These are phyloP conservation scores for Rhodocollybia butyracea DNA, from an alignment of 768 basidiomycete species.

Conservation along the genomic window DNA sequence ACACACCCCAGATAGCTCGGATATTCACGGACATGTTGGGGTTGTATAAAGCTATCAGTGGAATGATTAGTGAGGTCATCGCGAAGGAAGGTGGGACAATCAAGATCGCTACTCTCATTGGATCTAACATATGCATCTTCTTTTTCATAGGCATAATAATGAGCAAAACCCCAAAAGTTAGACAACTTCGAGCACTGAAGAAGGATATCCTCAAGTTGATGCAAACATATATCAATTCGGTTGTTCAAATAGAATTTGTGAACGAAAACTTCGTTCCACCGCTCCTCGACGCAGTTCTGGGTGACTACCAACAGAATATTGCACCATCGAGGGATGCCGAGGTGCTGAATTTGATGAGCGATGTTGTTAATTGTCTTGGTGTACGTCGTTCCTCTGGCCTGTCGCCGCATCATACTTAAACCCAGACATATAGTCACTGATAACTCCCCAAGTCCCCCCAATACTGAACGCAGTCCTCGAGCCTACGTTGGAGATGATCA, in stretches of 20 bases:
- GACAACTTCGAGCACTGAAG: slow-evolving; percentile 72
- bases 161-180: slow-evolving; percentile 76
- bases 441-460: slow-evolving; percentile 68
- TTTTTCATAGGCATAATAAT: slow-evolving; percentile 61
- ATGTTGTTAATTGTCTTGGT: slow-evolving; percentile 66
- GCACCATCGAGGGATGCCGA: slow-evolving; percentile 74
- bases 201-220: slow-evolving; percentile 77
- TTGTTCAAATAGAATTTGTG: slow-evolving; percentile 71
- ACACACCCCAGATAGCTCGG: slow-evolving; percentile 68
- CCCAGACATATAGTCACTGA: slow-evolving; percentile 40
- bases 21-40: slow-evolving; percentile 80
- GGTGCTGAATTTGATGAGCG: slow-evolving; percentile 74
- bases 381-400: slow-evolving; percentile 36
- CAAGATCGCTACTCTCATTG: neutral
- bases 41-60: slow-evolving; percentile 72
- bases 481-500: slow-evolving; percentile 76
- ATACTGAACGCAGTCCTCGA: slow-evolving; percentile 78
- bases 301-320: slow-evolving; percentile 72
- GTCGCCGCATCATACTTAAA: neutral
- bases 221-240: slow-evolving; percentile 75
- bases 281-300: slow-evolving; percentile 72
- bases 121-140: no score
- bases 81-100: slow-evolving; percentile 48
- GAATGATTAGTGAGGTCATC: slow-evolving; percentile 69
- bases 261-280: slow-evolving; percentile 69